Base-by-base conservation (phyloP, 495 filamentous ascomycete genomes). In the Daldinia vernicosa region DNA sequence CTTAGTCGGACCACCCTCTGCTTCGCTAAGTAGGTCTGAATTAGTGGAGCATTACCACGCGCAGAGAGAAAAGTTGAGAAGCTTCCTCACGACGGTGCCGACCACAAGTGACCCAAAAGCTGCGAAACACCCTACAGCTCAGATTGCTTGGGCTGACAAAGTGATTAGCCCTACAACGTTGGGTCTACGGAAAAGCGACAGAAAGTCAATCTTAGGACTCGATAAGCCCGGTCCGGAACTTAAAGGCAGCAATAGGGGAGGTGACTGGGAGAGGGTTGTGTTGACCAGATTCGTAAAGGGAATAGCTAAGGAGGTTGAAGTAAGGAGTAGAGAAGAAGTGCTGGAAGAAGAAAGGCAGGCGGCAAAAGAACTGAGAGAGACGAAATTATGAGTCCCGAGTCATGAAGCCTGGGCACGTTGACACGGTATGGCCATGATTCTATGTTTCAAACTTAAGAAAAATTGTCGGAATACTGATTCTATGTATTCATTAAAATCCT, bases 171-270 rank as follows among this genome's bases (percentile, higher is more conserved):
- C 93, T 1, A 80, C 81, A n/a, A 80, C 83, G 35, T 63, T 92
- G 28, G 85, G 87, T 63, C 74, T 85, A 72, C 76, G 84, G n/a
- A 76, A 80, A 9, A 78, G 75, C 32, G 89, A 93, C 69, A 81
- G 84, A 17, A 81, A 88, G 61, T 74, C 86, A 15, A 87, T 94
- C 15, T 76, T 97, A 55, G 89, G 80, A 0, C 76, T 98, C 47
- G 88, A 91, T 65, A 85, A 89, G 70, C 89, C 93, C 1, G 93
- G 93, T 0, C 84, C 80, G 40, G 94, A 97, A 75, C 76, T 96
- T 26, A 82, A 85, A 70, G 89, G 81, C 0, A 85, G 80, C 11
- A 85, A 77, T 5, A 83, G 88, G 71, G 87, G 81, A 32, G 95
- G 94, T 3, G 90, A 95, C 68, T 80, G 75, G 67, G 90, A 94